Evolutionary conservation across 345 rosid species (phyloP).

Genomic region (Cardamine resedifolia): DNA sequence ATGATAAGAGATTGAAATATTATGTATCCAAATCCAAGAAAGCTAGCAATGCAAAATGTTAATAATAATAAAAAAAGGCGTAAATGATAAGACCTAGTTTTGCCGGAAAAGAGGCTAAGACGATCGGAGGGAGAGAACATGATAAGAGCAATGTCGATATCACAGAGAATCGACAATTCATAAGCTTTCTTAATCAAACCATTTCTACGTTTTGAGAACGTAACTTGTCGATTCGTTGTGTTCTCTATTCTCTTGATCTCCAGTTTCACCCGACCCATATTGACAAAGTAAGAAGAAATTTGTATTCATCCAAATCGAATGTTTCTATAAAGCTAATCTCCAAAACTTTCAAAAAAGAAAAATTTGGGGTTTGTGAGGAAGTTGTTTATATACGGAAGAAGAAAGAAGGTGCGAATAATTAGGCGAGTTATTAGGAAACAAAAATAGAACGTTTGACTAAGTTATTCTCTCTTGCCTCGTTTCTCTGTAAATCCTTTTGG

Average conservation of each 20-base stretch:
- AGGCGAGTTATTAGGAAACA: constrained; percentile 17
- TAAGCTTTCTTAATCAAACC: constrained; percentile 90
- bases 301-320: background rate
- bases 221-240: constrained; percentile 72
- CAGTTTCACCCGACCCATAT: constrained; percentile 76
- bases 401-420: background rate
- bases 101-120: constrained; percentile 71
- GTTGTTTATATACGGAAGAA: constrained; percentile 14
- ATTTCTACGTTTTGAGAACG: constrained; percentile 83
- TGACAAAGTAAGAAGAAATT: background rate
- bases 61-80: background rate
- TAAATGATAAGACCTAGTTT: constrained; percentile 43
- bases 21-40: background rate
- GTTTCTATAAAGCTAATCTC: constrained; percentile 4
- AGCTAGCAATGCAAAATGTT: background rate
- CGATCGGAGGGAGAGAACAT: constrained; percentile 80
- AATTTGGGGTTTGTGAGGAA: background rate
- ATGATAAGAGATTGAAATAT: background rate
- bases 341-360: background rate
- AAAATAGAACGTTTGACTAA: constrained; percentile 25
- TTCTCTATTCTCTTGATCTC: constrained; percentile 81
- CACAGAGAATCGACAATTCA: constrained; percentile 80
- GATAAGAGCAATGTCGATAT: constrained; percentile 77
- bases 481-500: background rate
- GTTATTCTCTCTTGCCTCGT: background rate